Evolutionary conservation across 495 filamentous ascomycete species (phyloP).

Genomic region (Neurospora sublineolata): DNA sequence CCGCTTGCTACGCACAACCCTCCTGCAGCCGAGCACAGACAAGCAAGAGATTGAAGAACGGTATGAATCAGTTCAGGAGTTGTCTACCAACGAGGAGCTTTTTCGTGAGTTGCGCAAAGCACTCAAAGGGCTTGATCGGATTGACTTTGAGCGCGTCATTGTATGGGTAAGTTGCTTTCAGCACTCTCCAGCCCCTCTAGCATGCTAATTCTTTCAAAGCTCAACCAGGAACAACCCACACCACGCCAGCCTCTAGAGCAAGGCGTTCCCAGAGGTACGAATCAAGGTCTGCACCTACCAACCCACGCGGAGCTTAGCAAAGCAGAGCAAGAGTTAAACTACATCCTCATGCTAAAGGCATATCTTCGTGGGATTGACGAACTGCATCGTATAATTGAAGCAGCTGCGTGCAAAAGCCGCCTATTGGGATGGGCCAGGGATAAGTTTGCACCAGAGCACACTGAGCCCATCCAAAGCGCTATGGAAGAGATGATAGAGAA

Average conservation of each 20-base stretch:
- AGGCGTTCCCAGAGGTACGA: conserved; percentile 8
- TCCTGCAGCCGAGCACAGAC: conserved; percentile 83
- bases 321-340: conserved; percentile 15
- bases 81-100: conserved; percentile 76
- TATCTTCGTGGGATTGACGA: conserved; percentile 58
- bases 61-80: conserved; percentile 75
- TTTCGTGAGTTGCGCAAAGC: conserved; percentile 65
- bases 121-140: conserved; percentile 15
- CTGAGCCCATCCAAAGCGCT: conserved; percentile 45
- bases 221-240: not conserved
- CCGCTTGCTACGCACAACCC: conserved; percentile 64
- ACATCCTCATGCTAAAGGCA: conserved; percentile 34
- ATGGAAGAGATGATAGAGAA: conserved; percentile 70
- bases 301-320: conserved; percentile 17
- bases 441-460: conserved; percentile 52
- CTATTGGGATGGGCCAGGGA: conserved; percentile 55
- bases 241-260: conserved; percentile 5
- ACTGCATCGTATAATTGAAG: conserved; percentile 55
- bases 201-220: not conserved
- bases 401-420: conserved; percentile 43
- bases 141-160: conserved; percentile 14
- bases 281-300: conserved; percentile 35
- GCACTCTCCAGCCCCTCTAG: not conserved
- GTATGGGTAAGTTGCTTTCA: conserved; percentile 7
- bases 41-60: conserved; percentile 47